Base-by-base conservation (phyloP, 2,329 filamentous ascomycete species). In the Penicillium paneum region DNA sequence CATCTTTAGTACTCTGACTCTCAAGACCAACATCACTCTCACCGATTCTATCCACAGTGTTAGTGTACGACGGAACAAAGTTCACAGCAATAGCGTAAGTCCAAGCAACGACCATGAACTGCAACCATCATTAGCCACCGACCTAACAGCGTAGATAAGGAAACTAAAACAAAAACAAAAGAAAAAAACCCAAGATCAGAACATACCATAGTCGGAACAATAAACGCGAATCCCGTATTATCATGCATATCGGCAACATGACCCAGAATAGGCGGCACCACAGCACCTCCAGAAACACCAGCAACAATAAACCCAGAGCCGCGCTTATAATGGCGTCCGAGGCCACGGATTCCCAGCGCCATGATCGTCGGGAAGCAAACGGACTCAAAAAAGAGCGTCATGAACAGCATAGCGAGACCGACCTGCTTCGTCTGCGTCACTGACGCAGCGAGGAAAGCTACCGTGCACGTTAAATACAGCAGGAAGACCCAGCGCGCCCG, bases 311-410 rank as follows among this genome's bases (percentile, higher is more conserved):
- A 88, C 1, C 88, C 88, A 2, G 84, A 86, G 1, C 89, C 89
- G 56, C 88, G 82, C 77, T 92, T 91, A 34, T 86, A 89, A 74
- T 93, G 86, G 17, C 85, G 82, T 6, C 90, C 89, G 1, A 91
- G 79, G 2, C 88, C 88, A 21, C 90, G 83, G 55, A 96, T 85
- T 3, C 88, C 89, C 12, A 94, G 81, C 3, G 89, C 85, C 62
- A 91, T 91, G 56, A 94, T 86, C 1, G 92, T 85, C 0, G 91
- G 91, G 79, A 90, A 96, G 63, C 90, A 83, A 48, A 91, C 90
- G 0, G 87, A 89, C 70, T 93, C 90, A 66, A 89, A 90, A 71
- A 95, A 90, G 61, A 90, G 86, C 59, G 89, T 88, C 28, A 92
- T 64, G 36, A 86, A 78, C 2, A 89, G 75, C 60, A 90, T 86